These are phyloP conservation scores for Fusarium paranaense DNA, from an alignment of 2,329 filamentous ascomycete species.

Conservation along the genomic window DNA sequence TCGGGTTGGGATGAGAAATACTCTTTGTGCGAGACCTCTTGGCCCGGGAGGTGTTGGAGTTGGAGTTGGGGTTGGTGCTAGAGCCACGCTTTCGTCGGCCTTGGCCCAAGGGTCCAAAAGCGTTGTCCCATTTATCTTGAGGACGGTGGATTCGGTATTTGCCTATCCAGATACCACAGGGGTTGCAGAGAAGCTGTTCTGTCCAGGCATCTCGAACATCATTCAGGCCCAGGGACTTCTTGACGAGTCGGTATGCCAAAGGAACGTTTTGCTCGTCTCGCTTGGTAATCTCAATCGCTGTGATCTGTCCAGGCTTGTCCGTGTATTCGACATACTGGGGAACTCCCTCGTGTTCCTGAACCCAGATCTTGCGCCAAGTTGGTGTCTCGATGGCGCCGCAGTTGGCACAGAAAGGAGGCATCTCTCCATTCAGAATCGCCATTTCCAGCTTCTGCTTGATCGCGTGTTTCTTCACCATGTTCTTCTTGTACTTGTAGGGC, in stretches of 20 bases:
- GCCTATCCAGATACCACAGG: conserved; percentile 93
- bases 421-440: conserved; percentile 80
- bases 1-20: conserved; percentile 57
- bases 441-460: conserved; percentile 70
- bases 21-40: conserved; percentile 64
- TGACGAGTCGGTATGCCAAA: conserved; percentile 78
- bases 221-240: conserved; percentile 73
- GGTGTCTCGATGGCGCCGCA: conserved; percentile 96
- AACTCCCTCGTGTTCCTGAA: conserved; percentile 77
- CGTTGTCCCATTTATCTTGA: conserved; percentile 82
- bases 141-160: conserved; percentile 90
- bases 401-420: conserved; percentile 90
- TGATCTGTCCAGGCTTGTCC: conserved; percentile 77
- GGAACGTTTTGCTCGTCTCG: conserved; percentile 72
- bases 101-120: conserved; percentile 63
- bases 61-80: conserved; percentile 53
- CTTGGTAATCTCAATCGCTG: conserved; percentile 77
- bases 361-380: conserved; percentile 94
- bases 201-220: conserved; percentile 77
- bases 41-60: conserved; percentile 51
- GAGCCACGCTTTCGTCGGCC: conserved; percentile 62
- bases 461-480: conserved; percentile 71
- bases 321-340: conserved; percentile 79
- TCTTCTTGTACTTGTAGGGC: conserved; percentile 69
- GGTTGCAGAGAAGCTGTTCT: conserved; percentile 87